Percentiles rank a stretch among this genome's conserved stretches.
These are phyloP conservation scores for Candida pini DNA, from an alignment of 805 yeast genomes.

Conservation along the genomic window DNA sequence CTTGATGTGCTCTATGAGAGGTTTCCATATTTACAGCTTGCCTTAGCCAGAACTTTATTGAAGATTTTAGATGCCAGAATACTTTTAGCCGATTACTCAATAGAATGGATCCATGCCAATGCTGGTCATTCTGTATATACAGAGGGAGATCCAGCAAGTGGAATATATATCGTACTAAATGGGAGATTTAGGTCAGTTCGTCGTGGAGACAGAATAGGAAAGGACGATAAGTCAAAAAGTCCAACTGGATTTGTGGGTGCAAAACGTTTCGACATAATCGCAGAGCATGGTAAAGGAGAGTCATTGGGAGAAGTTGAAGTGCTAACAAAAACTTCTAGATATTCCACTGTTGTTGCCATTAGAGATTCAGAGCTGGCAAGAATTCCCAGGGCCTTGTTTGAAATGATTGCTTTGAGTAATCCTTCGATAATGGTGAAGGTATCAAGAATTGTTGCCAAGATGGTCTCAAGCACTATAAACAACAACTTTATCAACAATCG, in stretches of 20 bases:
- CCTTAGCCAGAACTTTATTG: constrained; percentile 70
- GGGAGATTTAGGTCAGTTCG: constrained; percentile 73
- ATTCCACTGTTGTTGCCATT: constrained; percentile 71
- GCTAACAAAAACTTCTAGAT: constrained; percentile 68
- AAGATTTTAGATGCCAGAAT: constrained; percentile 62
- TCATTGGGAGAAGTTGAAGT: constrained; percentile 95
- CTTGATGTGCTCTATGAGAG: constrained; percentile 67
- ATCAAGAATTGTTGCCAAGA: constrained; percentile 76
- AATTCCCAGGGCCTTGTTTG: constrained; percentile 86
- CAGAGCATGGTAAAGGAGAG: constrained; percentile 91
- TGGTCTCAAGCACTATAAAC: constrained; percentile 21
- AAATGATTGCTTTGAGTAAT: constrained; percentile 71
- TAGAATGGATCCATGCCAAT: constrained; percentile 91
- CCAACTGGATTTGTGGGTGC: constrained; percentile 9
- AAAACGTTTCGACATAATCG: constrained; percentile 27
- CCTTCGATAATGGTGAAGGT: constrained; percentile 91
- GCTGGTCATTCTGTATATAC: constrained; percentile 78
- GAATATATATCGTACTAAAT: constrained; percentile 82
- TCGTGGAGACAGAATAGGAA: too few species aligned
- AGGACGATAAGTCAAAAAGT: too few species aligned
- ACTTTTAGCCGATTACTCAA: constrained; percentile 76
- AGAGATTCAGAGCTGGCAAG: constrained; percentile 93
- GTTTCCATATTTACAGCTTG: constrained; percentile 68
- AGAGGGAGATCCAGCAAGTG: constrained; percentile 85
- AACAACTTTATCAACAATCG: constrained; percentile 8